These are phyloP conservation scores for Bipolaris cookei DNA, from an alignment of 2,329 filamentous ascomycete genomes.

Conservation along the genomic window DNA sequence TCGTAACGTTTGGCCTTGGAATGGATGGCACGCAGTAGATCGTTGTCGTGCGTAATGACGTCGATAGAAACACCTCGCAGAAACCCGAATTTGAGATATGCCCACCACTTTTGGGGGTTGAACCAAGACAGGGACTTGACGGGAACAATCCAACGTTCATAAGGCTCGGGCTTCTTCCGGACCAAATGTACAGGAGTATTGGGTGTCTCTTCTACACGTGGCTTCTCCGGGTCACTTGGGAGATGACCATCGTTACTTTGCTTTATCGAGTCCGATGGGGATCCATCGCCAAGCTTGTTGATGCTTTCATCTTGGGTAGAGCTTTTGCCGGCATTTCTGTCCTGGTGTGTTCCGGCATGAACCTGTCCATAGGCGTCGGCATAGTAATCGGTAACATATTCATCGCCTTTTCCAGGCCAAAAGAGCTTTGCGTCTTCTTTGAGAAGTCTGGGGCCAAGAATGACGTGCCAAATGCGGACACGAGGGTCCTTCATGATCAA, in stretches of 20 bases:
- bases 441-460: conserved; percentile 49
- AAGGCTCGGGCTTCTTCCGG: conserved; percentile 38
- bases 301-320: conserved; percentile 13
- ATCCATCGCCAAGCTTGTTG: conserved; percentile 10
- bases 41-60: conserved; percentile 50
- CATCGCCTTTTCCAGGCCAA: conserved; percentile 49
- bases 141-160: conserved; percentile 46
- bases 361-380: conserved; percentile 39
- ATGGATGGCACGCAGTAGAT: conserved; percentile 49
- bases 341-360: conserved; percentile 20
- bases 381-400: conserved; percentile 52
- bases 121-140: conserved; percentile 39
- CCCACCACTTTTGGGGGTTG: conserved; percentile 43
- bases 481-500: conserved; percentile 35
- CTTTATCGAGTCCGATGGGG: conserved; percentile 4
- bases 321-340: conserved; percentile 8
- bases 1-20: conserved; percentile 54
- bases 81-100: conserved; percentile 54
- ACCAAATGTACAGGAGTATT: conserved; percentile 23
- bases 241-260: background rate
- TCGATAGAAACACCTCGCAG: conserved; percentile 54
- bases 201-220: conserved; percentile 10
- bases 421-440: conserved; percentile 51
- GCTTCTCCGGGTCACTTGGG: conserved; percentile 14
- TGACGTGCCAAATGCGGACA: conserved; percentile 34